Conservation (phyloP, 345 rosid species). For the Salix arbutifolia region DNA sequence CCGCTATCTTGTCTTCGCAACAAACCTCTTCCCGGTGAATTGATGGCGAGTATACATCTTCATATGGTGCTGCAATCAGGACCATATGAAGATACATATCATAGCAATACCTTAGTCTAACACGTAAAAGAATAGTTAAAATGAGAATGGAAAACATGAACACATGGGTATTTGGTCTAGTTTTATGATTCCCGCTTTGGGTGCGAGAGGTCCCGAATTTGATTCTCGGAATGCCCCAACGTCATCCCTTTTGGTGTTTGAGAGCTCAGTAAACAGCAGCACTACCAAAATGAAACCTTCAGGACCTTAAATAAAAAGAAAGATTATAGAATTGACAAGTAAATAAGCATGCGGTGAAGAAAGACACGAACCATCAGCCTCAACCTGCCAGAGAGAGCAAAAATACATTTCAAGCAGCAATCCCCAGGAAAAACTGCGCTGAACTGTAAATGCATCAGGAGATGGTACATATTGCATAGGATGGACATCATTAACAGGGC, state of each 20-base stretch:
- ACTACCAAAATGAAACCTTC: too few relatives aligned
- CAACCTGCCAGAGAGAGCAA: background rate
- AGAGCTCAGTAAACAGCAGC: too few relatives aligned
- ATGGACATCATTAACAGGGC: too few relatives aligned
- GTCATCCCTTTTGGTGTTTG: too few relatives aligned
- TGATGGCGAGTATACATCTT: background rate
- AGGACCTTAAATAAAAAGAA: too few relatives aligned
- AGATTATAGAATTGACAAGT: background rate
- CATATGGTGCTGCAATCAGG: background rate
- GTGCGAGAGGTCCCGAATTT: constrained; percentile 77
- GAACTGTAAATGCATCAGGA: too few relatives aligned
- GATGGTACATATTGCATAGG: too few relatives aligned
- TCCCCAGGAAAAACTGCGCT: background rate
- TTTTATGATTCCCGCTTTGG: constrained; percentile 87
- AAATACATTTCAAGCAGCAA: background rate
- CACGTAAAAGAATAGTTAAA: rapidly evolving
- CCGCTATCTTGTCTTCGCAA: background rate
- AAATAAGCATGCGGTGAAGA: background rate
- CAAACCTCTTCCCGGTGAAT: background rate
- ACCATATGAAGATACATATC: background rate
- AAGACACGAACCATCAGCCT: background rate
- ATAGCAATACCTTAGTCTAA: background rate
- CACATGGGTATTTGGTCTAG: constrained; percentile 62
- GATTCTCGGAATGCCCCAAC: constrained; percentile 62
- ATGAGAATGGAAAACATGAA: background rate